These are phyloP conservation scores for Skeletonema tropicum DNA, from an alignment of 108 stramenopile genomes.

Conservation along the genomic window DNA sequence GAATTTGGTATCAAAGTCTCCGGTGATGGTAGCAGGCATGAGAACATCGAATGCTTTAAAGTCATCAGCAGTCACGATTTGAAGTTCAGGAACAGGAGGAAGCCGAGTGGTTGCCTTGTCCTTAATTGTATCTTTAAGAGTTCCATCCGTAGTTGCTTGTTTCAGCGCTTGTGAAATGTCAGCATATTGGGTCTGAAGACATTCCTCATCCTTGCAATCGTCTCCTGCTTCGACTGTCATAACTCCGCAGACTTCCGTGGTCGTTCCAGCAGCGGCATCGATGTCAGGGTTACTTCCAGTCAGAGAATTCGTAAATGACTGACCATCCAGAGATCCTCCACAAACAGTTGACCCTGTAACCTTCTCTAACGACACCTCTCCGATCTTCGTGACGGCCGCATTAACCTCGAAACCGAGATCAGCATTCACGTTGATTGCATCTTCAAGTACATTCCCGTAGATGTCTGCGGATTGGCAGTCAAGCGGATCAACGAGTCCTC, in stretches of 20 bases:
- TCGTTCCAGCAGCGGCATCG: conserved; percentile 24
- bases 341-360: background rate
- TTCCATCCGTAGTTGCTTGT: too few relatives aligned
- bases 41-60: conserved; percentile 21
- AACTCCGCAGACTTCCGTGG: conserved; percentile 30
- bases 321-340: background rate
- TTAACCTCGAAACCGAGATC: conserved; percentile 16
- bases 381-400: conserved; percentile 19
- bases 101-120: conserved; percentile 14
- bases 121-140: conserved; percentile 19
- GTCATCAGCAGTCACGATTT: conserved; percentile 6
- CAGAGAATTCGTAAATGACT: conserved; percentile 26
- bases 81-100: conserved; percentile 48
- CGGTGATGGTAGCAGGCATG: conserved; percentile 39
- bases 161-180: conserved; percentile 13
- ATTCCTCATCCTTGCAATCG: conserved; percentile 30
- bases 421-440: conserved; percentile 8
- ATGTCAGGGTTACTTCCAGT: conserved; percentile 40
- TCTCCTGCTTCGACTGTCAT: conserved; percentile 32
- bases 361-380: background rate
- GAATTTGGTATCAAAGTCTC: conserved; percentile 24
- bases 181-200: conserved; percentile 22
- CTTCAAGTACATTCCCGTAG: conserved; percentile 19
- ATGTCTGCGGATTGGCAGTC: conserved; percentile 22
- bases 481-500: background rate